Conservation (phyloP, 768 basidiomycete species). For the Termitomyces sp. region DNA sequence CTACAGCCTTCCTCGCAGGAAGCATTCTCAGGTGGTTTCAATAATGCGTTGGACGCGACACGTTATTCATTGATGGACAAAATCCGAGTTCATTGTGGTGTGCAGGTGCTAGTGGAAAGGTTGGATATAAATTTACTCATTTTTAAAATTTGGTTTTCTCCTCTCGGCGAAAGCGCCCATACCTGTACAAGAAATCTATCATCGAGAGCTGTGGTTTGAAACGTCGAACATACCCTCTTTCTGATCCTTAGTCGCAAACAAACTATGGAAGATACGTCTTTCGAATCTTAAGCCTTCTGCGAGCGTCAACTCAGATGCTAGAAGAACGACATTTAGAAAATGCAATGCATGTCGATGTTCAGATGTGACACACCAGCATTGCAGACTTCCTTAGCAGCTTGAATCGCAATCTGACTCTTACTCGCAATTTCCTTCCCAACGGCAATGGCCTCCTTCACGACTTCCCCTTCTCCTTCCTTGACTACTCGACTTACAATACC, state of each 20-base stretch:
- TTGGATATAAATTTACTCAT: conserved; percentile 21
- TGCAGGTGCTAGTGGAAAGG: background rate
- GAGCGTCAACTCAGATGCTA: conserved; percentile 78
- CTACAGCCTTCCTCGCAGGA: conserved; percentile 28
- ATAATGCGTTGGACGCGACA: conserved; percentile 10
- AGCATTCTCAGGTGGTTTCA: conserved; percentile 35
- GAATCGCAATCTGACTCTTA: conserved; percentile 78
- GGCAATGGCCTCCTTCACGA: conserved; percentile 81
- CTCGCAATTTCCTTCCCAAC: conserved; percentile 74
- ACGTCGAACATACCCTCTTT: conserved; percentile 70
- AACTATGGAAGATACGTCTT: conserved; percentile 80
- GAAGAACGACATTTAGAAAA: background rate
- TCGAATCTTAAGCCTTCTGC: conserved; percentile 84
- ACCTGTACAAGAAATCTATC: conserved; percentile 39
- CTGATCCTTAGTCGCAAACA: conserved; percentile 93
- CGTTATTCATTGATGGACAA: background rate
- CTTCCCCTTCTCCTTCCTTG: conserved; percentile 65
- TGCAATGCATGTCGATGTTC: background rate
- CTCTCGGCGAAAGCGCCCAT: conserved; percentile 96
- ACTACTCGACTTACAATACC: conserved; percentile 85
- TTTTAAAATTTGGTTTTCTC: conserved; percentile 78
- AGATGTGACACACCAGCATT: conserved; percentile 58
- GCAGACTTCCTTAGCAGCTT: conserved; percentile 90
- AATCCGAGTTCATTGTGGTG: background rate
- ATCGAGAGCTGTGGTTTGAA: background rate